Percentiles rank a stretch among this genome's conserved stretches.
Conservation (phyloP, 208 protist species). For the Leishmania amazonensis region DNA sequence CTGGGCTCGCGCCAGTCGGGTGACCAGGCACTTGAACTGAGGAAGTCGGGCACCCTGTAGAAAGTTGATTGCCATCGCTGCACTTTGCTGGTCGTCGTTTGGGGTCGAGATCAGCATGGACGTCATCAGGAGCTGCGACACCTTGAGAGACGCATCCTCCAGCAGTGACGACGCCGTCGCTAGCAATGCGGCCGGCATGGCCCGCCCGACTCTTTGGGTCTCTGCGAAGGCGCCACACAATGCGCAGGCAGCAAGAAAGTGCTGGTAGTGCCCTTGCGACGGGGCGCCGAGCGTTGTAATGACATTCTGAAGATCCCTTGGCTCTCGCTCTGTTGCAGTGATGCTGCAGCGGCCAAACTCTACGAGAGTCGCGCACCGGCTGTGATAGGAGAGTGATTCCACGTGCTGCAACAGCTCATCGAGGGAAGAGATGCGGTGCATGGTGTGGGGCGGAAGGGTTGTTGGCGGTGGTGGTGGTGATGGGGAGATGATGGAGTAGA, state of each 20-base stretch:
- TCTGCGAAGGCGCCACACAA: conserved; percentile 22
- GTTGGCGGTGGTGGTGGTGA: no score
- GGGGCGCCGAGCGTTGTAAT: conserved; percentile 14
- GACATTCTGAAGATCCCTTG: background rate
- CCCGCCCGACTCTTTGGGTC: background rate
- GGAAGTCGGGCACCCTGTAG: background rate
- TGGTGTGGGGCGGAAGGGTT: background rate
- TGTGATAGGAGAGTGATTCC: conserved; percentile 9
- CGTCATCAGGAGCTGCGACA: conserved; percentile 14
- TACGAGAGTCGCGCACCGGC: conserved; percentile 16
- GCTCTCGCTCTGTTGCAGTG: background rate
- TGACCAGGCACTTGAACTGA: conserved; percentile 15
- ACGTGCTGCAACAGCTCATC: background rate
- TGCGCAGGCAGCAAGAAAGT: conserved; percentile 27
- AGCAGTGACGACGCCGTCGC: conserved; percentile 5
- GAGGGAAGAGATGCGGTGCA: background rate
- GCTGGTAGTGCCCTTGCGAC: conserved; percentile 21
- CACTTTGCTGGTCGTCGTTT: background rate
- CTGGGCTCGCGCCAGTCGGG: background rate
- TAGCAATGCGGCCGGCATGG: conserved; percentile 1
- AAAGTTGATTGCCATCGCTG: background rate
- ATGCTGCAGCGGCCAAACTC: conserved; percentile 17
- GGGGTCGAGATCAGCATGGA: background rate
- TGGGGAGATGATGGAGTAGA: no score
- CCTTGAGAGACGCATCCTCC: conserved; percentile 11